These are phyloP conservation scores for Eucalyptus curtisii DNA, from an alignment of 345 rosid species.

Conservation along the genomic window DNA sequence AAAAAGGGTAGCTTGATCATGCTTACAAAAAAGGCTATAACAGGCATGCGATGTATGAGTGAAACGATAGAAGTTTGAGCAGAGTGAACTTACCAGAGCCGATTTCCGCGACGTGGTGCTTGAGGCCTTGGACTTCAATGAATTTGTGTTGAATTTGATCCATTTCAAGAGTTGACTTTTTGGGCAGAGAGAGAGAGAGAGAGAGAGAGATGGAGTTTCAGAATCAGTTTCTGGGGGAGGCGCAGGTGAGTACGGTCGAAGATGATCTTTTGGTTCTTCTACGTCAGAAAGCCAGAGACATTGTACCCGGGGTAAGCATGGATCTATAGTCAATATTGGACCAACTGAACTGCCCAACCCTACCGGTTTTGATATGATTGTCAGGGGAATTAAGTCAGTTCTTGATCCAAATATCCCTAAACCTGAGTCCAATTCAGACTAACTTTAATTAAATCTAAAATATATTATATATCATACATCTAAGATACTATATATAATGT, in stretches of 20 bases:
- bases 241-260: background rate
- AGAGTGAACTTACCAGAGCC: conserved; percentile 14
- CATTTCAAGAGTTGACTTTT: background rate
- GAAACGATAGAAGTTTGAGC: background rate
- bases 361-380: too few species aligned
- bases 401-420: too few species aligned
- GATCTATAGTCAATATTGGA: too few species aligned
- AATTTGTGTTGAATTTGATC: conserved; percentile 33
- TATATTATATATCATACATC: too few species aligned
- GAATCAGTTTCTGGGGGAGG: background rate
- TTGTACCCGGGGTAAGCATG: too few species aligned
- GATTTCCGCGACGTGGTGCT: conserved; percentile 34
- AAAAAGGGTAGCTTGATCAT: background rate
- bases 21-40: background rate
- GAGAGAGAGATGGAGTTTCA: background rate
- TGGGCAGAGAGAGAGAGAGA: background rate
- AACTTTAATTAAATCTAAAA: too few species aligned
- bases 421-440: too few species aligned
- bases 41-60: background rate
- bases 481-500: too few species aligned
- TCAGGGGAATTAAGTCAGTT: too few species aligned
- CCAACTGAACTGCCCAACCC: too few species aligned
- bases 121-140: conserved; percentile 11
- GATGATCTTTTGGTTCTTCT: background rate
- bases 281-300: too few species aligned